Base-by-base conservation (phyloP, 768 basidiomycete genomes). In the Steccherinum ochraceum region DNA sequence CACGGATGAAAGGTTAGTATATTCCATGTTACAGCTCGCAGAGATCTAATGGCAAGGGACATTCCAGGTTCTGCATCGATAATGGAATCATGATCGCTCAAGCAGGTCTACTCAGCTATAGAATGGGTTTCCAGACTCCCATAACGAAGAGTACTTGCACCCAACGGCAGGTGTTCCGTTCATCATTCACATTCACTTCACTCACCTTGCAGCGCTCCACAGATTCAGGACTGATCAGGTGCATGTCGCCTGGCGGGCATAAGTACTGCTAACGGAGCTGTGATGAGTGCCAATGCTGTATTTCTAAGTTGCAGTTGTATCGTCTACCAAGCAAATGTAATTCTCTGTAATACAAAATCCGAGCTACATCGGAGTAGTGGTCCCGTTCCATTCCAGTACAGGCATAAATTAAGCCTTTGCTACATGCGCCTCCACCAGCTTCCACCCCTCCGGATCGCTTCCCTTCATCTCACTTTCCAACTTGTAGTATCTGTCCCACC, bases 51-150 rank as follows among this genome's bases (percentile, higher is more conserved):
- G 27, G 24, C 12, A 39, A n/a, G 35, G 11, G 23, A 45, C 18
- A 20, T 27, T 30, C 30, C 59, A 95, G 94, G 49, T 98, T 95
- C 68, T 98, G 96, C 68, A 98, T 99, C 53, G 96, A 99, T 66
- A 99, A 99, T 58, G 96, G 96, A 1, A 95, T 98, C 58, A 99
- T 99, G 96, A 98, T 99, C 49, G 95, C 96, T 2, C 96, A 99
- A 63, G 96, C 96, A 4, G 96, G 96, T 4, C 76, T 99, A 24
- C 74, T 99, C 30, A 83, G 85, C 55, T 93, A 82, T 65, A 79
- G 96, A 2, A 97, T 94, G 93, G 96, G 95, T 21, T 77, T 83
- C 54, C 68, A 70, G 44, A 97, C 93, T 0, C 77, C 86, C 2
- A 62, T 98, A 24, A 65, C 76, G 23, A 80, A 95, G 61, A 93